Conservation (phyloP, 805 yeast species). For the Hanseniaspora guilliermondii region DNA sequence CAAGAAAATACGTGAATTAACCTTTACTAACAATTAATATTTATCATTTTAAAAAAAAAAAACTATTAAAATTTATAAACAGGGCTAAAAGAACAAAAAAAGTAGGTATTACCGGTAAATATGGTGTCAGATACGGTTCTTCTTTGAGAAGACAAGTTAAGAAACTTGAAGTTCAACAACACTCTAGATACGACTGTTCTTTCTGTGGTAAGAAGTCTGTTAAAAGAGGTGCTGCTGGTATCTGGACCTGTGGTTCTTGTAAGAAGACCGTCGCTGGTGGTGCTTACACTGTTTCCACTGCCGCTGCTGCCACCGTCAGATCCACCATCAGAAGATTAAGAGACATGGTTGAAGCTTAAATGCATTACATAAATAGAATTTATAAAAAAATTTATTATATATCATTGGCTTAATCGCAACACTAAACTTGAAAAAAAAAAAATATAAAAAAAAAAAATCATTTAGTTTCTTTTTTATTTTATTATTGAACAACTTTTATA, state of each 20-base stretch:
- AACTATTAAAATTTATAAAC: constrained; percentile 13
- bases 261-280: constrained; percentile 98
- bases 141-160: constrained; percentile 99
- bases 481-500: not conserved
- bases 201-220: constrained; percentile 99
- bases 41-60: not conserved
- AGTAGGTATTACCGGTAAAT: constrained; percentile 99
- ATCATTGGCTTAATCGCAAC: constrained; percentile 1
- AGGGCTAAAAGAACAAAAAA: constrained; percentile 99
- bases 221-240: constrained; percentile 95
- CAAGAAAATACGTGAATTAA: no score
- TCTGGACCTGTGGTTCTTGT: constrained; percentile 96
- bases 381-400: not conserved
- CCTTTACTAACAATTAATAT: not conserved
- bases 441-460: not conserved
- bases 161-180: constrained; percentile 98
- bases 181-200: constrained; percentile 96
- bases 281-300: constrained; percentile 98
- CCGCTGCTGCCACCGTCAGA: constrained; percentile 99
- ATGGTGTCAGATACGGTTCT: constrained; percentile 99
- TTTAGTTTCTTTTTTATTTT: not conserved
- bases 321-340: constrained; percentile 99
- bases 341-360: constrained; percentile 98
- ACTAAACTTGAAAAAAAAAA: constrained; percentile 1
- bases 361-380: constrained; percentile 16